Base-by-base conservation (phyloP, 1,139 yeast species). In the Sugiyamaella paludigena region DNA sequence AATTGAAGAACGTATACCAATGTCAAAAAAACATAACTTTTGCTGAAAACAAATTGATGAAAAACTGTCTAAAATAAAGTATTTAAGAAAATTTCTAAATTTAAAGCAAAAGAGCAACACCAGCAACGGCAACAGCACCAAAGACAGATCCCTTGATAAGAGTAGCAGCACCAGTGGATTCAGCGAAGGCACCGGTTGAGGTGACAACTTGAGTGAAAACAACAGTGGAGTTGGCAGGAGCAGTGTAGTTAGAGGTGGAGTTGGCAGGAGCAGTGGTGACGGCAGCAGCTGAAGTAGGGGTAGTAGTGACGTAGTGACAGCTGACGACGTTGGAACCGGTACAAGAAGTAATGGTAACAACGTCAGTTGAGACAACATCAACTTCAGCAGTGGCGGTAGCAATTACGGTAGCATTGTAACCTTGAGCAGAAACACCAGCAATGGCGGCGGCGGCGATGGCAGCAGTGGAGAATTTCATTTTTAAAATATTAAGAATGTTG, bases 321-420 rank as follows among this genome's bases (percentile, higher is more conserved):
- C 54, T 47, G 37, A 55, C 60, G 47, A 58, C 56, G 52, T 57
- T 52, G 37, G 59, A 54, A 32, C 59, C 59, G 51, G 62, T 53
- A 53, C 60, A 58, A 45, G 48, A 44, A 49, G 59, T 58, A 50
- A 42, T 32, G 51, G 56, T 53, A 26, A 52, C 52, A 41, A 58
- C 46, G 27, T 54, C 58, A 32, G 53, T 45, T 35, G 56, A 43
- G 37, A 49, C 31, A 32, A 52, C 54, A 28, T 52, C 49, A 44
- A 51, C 52, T 10, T 47, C 45, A 28, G 53, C 42, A 29, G 56
- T 52, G 7, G 50, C 47, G 36, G 53, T 42, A n/a, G 40, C 46
- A 34, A 45, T 42, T 31, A 46, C 43, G 31, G 46, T 45, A 37
- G 42, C 12, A 43, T 35, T 43, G 40, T 31, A 24, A n/a, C 30